Evolutionary conservation across 768 basidiomycete genomes (phyloP).

Genomic region (Mycena chlorophos): DNA sequence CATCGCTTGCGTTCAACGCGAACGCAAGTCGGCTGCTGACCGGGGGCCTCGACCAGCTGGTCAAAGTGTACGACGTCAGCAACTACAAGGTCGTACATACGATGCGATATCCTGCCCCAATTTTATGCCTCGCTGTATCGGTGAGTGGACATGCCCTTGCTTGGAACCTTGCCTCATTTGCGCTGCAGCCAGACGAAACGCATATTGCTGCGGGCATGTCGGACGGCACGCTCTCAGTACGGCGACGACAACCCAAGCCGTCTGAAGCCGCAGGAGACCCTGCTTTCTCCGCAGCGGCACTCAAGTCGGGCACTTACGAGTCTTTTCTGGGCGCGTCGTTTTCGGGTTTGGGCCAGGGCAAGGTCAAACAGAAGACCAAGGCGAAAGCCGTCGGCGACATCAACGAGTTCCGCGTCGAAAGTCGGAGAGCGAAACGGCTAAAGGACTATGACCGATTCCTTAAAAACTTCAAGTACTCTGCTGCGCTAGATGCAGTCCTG

Average conservation of each 20-base stretch:
- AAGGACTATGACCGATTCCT: constrained; percentile 87
- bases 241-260: constrained; percentile 77
- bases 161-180: constrained; percentile 10
- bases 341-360: constrained; percentile 56
- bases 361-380: constrained; percentile 47
- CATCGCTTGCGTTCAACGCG: constrained; percentile 79
- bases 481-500: constrained; percentile 89
- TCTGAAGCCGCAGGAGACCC: constrained; percentile 48
- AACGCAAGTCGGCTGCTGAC: constrained; percentile 79
- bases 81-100: constrained; percentile 96
- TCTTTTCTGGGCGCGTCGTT: constrained; percentile 61
- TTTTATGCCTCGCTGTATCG: constrained; percentile 88
- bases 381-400: constrained; percentile 57
- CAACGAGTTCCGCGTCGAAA: constrained; percentile 79
- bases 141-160: constrained; percentile 47
- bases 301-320: constrained; percentile 63
- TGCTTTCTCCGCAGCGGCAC: constrained; percentile 36
- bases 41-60: constrained; percentile 94
- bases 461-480: constrained; percentile 92
- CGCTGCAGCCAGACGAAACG: constrained; percentile 84
- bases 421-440: constrained; percentile 64
- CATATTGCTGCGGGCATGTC: constrained; percentile 98
- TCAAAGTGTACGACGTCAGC: constrained; percentile 96
- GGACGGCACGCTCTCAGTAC: constrained; percentile 96
- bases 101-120: constrained; percentile 94